These are phyloP conservation scores for Ambrosia artemisiifolia DNA, from an alignment of 129 eudicot species.

Conservation along the genomic window DNA sequence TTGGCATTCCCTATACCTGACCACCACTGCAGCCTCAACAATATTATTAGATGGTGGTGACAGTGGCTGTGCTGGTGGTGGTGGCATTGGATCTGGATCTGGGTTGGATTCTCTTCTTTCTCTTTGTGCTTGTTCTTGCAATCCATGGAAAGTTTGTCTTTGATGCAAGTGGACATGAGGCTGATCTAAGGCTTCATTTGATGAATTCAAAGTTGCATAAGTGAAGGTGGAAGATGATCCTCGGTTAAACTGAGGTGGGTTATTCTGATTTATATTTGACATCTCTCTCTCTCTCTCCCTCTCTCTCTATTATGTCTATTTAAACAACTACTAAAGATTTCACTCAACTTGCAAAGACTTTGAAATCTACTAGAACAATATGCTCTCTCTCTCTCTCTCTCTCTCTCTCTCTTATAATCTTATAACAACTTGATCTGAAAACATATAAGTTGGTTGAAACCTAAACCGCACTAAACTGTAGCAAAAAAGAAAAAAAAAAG, in stretches of 20 bases:
- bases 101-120: conserved; percentile 27
- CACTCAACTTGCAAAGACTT: background rate
- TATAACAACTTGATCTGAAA: conserved; percentile 2
- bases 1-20: conserved; percentile 58
- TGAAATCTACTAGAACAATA: background rate
- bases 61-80: background rate
- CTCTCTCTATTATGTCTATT: conserved; percentile 1
- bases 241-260: conserved; percentile 30
- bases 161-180: conserved; percentile 30
- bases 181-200: conserved; percentile 49
- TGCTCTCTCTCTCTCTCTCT: background rate
- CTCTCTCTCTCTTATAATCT: background rate
- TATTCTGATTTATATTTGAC: conserved; percentile 17
- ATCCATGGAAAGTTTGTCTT: conserved; percentile 21
- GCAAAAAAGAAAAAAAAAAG: conserved; percentile 18
- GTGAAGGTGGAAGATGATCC: conserved; percentile 33
- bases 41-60: background rate
- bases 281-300: conserved; percentile 21
- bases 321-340: conserved; percentile 5
- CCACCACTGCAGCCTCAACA: conserved; percentile 5
- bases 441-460: conserved; percentile 4
- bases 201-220: conserved; percentile 23
- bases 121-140: conserved; percentile 22
- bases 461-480: conserved; percentile 23
- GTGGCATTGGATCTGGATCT: conserved; percentile 21